Base-by-base conservation (phyloP, 495 filamentous ascomycete genomes). In the Lichina pygmaea region DNA sequence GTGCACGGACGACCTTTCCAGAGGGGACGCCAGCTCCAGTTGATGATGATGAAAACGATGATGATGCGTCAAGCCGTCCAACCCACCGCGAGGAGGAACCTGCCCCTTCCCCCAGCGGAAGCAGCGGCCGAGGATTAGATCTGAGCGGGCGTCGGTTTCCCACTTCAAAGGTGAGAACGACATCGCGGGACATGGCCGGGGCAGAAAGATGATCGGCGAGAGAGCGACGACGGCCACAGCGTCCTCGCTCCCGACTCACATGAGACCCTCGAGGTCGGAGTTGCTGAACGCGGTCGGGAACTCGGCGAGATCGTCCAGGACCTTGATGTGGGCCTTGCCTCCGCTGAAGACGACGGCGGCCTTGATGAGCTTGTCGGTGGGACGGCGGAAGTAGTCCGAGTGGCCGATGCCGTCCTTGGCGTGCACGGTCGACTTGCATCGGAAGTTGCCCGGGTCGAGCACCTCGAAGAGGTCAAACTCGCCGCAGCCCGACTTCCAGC, bases 381-480 rank as follows among this genome's bases (percentile, higher is more conserved):
- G 78, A 10, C 78, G 68, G 17, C 56, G 49, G 53, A 84, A 72
- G 56, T 66, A 81, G 60, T 81, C 69, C 6, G 66, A 68, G 48
- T 66, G 63, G 33, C 73, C 73, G 6, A 68, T 70, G 15, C 52
- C 54, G 33, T 15, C 8, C 8, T 33, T 32, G 7, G 41, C 10
- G 55, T 81, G 77, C 44, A 78, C 61, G 5, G 75, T 76, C 7
- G 68, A 66, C 55, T 72, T 78, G 45, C 62, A 57, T 16, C 56
- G 57, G 32, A 53, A 52, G 43, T 66, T 57, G 31, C 70, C 70
- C 3, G 55, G 36, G 34, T 58, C 52, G 8, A 82, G 67, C 33
- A 77, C 62, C 58, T 83, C 79, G 48, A 77, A 71, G 10, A 81
- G 57, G 54, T 83, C 78, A 42, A 77, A 66, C 60, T 83, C 77